A percentile compares a stretch with the other conserved stretches of the same genome.
These are phyloP conservation scores for Pogostemon cablin DNA, from an alignment of 257 asterid species.

Conservation along the genomic window DNA sequence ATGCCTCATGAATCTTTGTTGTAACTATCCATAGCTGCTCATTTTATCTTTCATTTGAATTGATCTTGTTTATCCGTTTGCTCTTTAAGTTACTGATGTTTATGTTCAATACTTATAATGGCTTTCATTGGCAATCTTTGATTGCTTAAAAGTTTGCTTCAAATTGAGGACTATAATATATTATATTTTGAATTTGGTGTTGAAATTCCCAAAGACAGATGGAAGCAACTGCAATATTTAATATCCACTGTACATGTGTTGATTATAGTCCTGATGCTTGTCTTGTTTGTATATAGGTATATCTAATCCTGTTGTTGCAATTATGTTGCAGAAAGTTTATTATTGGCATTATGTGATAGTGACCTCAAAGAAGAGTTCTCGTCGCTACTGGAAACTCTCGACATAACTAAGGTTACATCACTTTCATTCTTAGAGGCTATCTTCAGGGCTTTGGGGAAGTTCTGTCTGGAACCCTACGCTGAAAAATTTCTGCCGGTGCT, in stretches of 20 bases:
- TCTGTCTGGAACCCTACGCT: conserved; percentile 55
- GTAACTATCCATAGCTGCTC: background rate
- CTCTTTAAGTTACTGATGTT: conserved; percentile 16
- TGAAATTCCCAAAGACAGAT: conserved; percentile 14
- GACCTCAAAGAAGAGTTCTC: conserved; percentile 54
- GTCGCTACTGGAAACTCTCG: conserved; percentile 61
- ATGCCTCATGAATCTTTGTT: background rate
- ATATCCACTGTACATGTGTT: conserved; percentile 18
- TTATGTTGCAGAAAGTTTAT: conserved; percentile 61
- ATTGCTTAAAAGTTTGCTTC: conserved; percentile 9
- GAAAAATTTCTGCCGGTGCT: conserved; percentile 61
- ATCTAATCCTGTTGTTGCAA: conserved; percentile 34
- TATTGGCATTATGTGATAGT: conserved; percentile 72
- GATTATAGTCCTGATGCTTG: background rate
- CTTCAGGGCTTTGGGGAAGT: conserved; percentile 77
- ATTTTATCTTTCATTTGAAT: conserved; percentile 19
- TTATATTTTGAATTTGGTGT: conserved; percentile 22
- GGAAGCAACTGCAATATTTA: conserved; percentile 22
- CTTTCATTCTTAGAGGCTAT: conserved; percentile 42
- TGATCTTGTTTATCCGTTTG: conserved; percentile 20
- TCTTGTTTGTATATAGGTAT: conserved; percentile 11
- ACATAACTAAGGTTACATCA: conserved; percentile 63
- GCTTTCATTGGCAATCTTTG: conserved; percentile 22
- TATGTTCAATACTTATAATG: conserved; percentile 17
- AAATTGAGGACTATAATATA: conserved; percentile 11